These are phyloP conservation scores for Phytophthora quininea DNA, from an alignment of 352 stramenopile genomes.

Conservation along the genomic window DNA sequence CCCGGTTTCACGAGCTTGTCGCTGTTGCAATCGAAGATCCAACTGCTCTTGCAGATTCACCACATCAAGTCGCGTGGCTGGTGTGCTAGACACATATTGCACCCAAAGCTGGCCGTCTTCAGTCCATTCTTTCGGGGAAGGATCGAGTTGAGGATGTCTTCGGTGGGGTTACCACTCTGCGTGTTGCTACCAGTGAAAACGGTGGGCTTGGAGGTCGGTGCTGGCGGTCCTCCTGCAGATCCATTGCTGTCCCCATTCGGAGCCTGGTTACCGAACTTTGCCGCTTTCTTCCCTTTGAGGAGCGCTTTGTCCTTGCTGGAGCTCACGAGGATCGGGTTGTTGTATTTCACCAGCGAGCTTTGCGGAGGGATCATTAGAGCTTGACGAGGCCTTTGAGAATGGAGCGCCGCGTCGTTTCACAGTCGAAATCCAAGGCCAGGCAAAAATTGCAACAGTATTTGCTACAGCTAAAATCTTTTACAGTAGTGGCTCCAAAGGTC, in stretches of 20 bases:
- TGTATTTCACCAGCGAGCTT: slow-evolving; percentile 92
- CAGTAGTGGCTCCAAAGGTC: too few relatives aligned
- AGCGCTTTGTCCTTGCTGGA: slow-evolving; percentile 84
- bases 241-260: slow-evolving; percentile 21
- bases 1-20: slow-evolving; percentile 91
- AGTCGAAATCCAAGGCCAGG: not conserved
- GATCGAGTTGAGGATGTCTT: slow-evolving; percentile 93
- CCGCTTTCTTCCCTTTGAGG: slow-evolving; percentile 54
- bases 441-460: too few relatives aligned
- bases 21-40: slow-evolving; percentile 90
- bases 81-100: slow-evolving; percentile 93
- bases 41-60: slow-evolving; percentile 92
- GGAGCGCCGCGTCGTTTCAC: slow-evolving; percentile 24
- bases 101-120: slow-evolving; percentile 76
- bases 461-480: too few relatives aligned
- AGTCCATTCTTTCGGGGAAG: slow-evolving; percentile 90
- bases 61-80: slow-evolving; percentile 91
- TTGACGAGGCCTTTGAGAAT: not conserved
- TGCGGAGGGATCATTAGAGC: slow-evolving; percentile 82
- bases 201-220: slow-evolving; percentile 42
- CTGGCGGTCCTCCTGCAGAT: slow-evolving; percentile 19
- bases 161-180: slow-evolving; percentile 67
- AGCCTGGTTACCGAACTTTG: slow-evolving; percentile 32
- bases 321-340: slow-evolving; percentile 90
- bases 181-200: slow-evolving; percentile 69